A percentile compares a stretch with the other conserved stretches of the same genome.
Evolutionary conservation across 23 red algal genomes (phyloP).

Genomic region (Gracilaria domingensis): DNA sequence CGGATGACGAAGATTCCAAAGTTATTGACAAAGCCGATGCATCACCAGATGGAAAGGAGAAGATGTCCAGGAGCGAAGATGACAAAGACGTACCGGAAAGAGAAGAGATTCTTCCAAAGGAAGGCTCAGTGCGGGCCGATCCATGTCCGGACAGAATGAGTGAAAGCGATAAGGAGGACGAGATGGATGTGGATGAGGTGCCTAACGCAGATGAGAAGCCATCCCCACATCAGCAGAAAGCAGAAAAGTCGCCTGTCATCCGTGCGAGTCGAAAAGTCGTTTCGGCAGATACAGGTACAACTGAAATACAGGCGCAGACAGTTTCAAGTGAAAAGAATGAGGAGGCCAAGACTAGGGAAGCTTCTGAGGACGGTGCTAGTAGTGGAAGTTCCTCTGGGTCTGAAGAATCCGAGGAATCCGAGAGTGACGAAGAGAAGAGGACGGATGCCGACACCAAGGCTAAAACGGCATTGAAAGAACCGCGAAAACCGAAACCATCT

Average conservation of each 20-base stretch:
- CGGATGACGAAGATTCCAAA: slow-evolving; percentile 4
- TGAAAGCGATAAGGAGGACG: not conserved
- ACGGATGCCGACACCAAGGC: not conserved
- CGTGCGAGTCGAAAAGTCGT: slow-evolving; percentile 7
- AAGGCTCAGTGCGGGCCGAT: no score
- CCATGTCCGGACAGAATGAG: not conserved
- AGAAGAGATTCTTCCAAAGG: not conserved
- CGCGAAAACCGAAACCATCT: slow-evolving; percentile 4
- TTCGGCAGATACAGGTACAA: not conserved
- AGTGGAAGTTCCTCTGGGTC: slow-evolving; percentile 18
- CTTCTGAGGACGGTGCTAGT: not conserved
- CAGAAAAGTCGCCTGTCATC: not conserved
- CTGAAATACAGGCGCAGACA: not conserved
- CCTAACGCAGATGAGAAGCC: not conserved
- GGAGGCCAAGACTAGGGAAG: not conserved
- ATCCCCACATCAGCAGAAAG: not conserved
- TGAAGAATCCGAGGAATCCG: slow-evolving; percentile 8
- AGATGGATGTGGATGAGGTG: not conserved
- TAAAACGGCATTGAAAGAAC: slow-evolving; percentile 8
- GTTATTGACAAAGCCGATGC: not conserved
- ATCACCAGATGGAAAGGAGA: not conserved
- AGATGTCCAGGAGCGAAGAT: not conserved
- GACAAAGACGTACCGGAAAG: not conserved
- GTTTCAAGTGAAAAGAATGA: not conserved
- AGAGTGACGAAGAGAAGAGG: not conserved